These are phyloP conservation scores for Saccharomyces hybrid DNA, from an alignment of 1,139 yeast species.

Conservation along the genomic window DNA sequence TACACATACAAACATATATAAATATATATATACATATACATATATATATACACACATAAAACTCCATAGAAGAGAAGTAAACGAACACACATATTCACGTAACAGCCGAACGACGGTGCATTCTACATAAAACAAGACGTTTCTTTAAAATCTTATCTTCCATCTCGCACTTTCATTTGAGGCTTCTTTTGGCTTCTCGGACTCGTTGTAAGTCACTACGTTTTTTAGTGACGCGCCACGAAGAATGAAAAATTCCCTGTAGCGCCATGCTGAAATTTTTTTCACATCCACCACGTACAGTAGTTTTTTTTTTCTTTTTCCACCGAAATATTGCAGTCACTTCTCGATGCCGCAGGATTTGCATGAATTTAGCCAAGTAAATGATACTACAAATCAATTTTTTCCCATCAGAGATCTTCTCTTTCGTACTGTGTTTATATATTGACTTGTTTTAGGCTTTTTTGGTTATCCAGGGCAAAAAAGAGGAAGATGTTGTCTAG, in stretches of 20 bases:
- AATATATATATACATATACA: background rate
- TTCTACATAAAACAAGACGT: background rate
- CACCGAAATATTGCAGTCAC: background rate
- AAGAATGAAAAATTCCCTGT: background rate
- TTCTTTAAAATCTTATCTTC: background rate
- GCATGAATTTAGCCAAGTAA: background rate
- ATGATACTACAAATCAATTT: background rate
- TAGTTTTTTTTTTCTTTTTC: background rate
- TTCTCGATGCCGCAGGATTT: background rate
- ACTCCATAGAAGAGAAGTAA: background rate
- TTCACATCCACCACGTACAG: background rate
- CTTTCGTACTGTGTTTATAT: background rate
- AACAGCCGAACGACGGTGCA: background rate
- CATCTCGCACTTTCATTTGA: background rate
- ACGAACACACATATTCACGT: background rate
- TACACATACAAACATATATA: background rate
- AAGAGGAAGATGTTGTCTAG: constrained; percentile 6
- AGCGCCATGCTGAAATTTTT: background rate
- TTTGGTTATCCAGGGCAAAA: background rate
- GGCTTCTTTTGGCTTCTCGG: background rate
- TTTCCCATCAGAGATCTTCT: background rate
- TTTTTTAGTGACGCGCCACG: background rate
- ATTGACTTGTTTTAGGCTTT: background rate
- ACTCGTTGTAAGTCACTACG: too few relatives aligned
- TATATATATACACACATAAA: background rate